phyloP scores from a whole-genome alignment of 2,329 filamentous ascomycete genomes.

The Nemania sp. region DNA sequence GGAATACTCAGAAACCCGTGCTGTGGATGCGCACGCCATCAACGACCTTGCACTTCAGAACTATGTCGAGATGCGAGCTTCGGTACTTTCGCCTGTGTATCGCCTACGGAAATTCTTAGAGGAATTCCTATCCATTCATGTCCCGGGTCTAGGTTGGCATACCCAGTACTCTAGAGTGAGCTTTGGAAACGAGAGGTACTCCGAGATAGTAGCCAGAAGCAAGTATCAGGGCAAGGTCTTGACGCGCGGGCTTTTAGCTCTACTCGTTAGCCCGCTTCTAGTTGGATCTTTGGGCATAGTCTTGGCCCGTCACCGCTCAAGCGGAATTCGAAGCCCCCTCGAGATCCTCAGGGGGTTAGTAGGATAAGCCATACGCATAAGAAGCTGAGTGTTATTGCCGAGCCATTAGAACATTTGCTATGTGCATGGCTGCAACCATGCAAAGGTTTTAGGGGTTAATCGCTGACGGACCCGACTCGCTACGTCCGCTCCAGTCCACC shows the following conservation, averaged over 20 bases:
- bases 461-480: slow-evolving; percentile 6
- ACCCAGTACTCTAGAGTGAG: slow-evolving; percentile 94
- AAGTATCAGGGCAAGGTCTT: slow-evolving; percentile 75
- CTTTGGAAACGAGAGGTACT: slow-evolving; percentile 93
- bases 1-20: slow-evolving; percentile 80
- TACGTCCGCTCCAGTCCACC: background rate
- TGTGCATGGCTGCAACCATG: slow-evolving; percentile 21
- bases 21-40: slow-evolving; percentile 86
- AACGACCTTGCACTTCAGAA: slow-evolving; percentile 92
- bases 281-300: slow-evolving; percentile 42
- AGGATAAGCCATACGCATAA: background rate
- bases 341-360: slow-evolving; percentile 28
- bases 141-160: slow-evolving; percentile 85
- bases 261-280: slow-evolving; percentile 47
- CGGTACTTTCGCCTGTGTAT: slow-evolving; percentile 83
- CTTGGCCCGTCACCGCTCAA: slow-evolving; percentile 26
- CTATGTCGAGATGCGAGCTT: slow-evolving; percentile 92
- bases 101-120: slow-evolving; percentile 86
- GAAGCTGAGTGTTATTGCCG: slow-evolving; percentile 5
- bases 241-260: slow-evolving; percentile 57
- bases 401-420: slow-evolving; percentile 10
- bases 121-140: slow-evolving; percentile 80
- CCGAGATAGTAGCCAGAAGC: slow-evolving; percentile 79
- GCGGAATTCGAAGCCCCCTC: slow-evolving; percentile 30
- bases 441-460: slow-evolving; percentile 29